Percentiles rank a stretch among this genome's conserved stretches.
Evolutionary conservation across 1,284 basidiomycete genomes (phyloP).

Genomic region (Ustilago hordei): DNA sequence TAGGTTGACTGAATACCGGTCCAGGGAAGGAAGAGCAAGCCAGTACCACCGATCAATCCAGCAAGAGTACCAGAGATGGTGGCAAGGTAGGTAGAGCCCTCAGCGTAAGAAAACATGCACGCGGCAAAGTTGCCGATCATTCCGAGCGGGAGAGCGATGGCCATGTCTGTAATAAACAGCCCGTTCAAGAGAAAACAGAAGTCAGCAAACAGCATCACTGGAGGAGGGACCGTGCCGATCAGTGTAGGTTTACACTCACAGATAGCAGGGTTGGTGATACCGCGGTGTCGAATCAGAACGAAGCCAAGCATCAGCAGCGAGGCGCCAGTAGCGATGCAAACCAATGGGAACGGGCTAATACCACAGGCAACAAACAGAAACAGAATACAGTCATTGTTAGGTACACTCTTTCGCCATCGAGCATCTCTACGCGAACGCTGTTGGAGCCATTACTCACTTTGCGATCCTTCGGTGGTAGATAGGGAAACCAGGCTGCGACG

Average conservation of each 20-base stretch:
- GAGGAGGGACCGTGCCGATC: neutral
- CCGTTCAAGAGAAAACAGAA: neutral
- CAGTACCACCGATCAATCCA: constrained; percentile 41
- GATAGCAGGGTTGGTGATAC: constrained; percentile 37
- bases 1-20: constrained; percentile 52
- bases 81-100: constrained; percentile 55
- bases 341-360: constrained; percentile 50
- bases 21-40: constrained; percentile 56
- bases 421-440: neutral
- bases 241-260: constrained; percentile 13
- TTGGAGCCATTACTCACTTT: constrained; percentile 21
- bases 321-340: constrained; percentile 50
- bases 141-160: constrained; percentile 49
- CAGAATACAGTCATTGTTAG: neutral
- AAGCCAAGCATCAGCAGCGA: constrained; percentile 43
- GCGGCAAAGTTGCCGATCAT: constrained; percentile 58
- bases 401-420: neutral
- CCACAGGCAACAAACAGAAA: neutral
- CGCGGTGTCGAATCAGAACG: constrained; percentile 30
- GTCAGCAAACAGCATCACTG: neutral
- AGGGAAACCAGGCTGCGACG: constrained; percentile 48
- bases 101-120: constrained; percentile 53
- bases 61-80: constrained; percentile 44
- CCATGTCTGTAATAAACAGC: constrained; percentile 13
- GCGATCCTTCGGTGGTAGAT: constrained; percentile 58